A percentile compares a stretch with the other conserved stretches of the same genome.
These are phyloP conservation scores for Leccinum disarticulatum DNA, from an alignment of 768 basidiomycete genomes.

Conservation along the genomic window DNA sequence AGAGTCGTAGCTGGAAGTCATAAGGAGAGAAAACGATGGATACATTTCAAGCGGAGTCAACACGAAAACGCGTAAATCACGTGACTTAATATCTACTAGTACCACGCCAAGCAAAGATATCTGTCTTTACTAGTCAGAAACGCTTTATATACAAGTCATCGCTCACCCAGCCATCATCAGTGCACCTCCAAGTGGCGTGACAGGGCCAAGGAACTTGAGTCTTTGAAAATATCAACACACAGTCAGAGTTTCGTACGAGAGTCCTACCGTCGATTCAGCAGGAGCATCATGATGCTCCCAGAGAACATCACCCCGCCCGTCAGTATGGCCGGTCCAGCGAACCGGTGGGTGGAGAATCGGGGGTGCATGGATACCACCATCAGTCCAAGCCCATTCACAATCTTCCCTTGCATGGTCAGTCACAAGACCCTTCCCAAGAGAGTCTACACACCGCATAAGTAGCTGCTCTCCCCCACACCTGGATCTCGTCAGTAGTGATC, in stretches of 20 bases:
- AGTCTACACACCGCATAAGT: conserved; percentile 55
- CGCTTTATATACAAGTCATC: neutral
- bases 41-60: conserved; percentile 45
- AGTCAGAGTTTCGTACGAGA: neutral
- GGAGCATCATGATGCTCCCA: conserved; percentile 56
- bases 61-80: conserved; percentile 46
- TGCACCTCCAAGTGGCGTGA: conserved; percentile 66
- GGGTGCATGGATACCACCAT: conserved; percentile 63
- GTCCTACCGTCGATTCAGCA: conserved; percentile 44
- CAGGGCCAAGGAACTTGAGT: conserved; percentile 55
- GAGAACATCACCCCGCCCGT: conserved; percentile 61
- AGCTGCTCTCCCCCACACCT: conserved; percentile 63
- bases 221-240: conserved; percentile 26
- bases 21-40: conserved; percentile 15
- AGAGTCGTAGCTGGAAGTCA: neutral
- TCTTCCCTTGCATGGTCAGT: conserved; percentile 37
- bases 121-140: conserved; percentile 32
- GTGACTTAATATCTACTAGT: conserved; percentile 32
- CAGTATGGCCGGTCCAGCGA: conserved; percentile 67
- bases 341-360: conserved; percentile 55
- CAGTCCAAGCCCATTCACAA: conserved; percentile 68
- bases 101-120: conserved; percentile 54
- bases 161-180: conserved; percentile 69
- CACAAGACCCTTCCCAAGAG: neutral
- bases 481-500: conserved; percentile 50